Evolutionary conservation across 169 alveolate species (phyloP).

Genomic region (Plasmodium falciparum): DNA sequence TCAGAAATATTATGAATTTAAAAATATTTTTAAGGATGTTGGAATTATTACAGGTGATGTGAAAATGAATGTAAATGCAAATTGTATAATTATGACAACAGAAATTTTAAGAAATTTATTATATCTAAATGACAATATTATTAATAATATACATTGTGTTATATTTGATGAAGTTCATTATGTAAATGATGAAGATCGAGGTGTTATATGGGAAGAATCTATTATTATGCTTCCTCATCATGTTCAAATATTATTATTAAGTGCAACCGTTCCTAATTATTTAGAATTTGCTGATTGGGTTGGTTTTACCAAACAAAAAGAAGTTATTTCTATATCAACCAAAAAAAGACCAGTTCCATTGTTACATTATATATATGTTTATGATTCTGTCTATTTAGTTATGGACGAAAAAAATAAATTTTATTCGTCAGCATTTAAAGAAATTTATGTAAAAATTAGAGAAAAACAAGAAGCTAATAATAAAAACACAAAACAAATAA

Average conservation of each 20-base stretch:
- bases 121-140: slow-evolving; percentile 89
- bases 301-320: slow-evolving; percentile 93
- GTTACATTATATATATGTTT: slow-evolving; percentile 91
- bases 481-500: slow-evolving; percentile 65
- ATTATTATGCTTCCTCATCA: slow-evolving; percentile 95
- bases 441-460: slow-evolving; percentile 69
- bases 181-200: slow-evolving; percentile 96
- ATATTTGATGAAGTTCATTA: slow-evolving; percentile 99
- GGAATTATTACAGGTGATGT: slow-evolving; percentile 99
- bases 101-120: slow-evolving; percentile 96
- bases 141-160: slow-evolving; percentile 96
- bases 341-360: slow-evolving; percentile 97
- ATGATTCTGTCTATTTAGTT: slow-evolving; percentile 57
- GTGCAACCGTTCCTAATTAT: slow-evolving; percentile 99
- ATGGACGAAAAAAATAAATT: slow-evolving; percentile 77
- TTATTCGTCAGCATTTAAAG: slow-evolving; percentile 78
- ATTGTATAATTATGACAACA: slow-evolving; percentile 98
- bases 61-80: slow-evolving; percentile 95
- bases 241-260: slow-evolving; percentile 94
- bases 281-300: slow-evolving; percentile 99
- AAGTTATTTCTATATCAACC: slow-evolving; percentile 95
- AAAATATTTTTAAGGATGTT: slow-evolving; percentile 89
- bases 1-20: slow-evolving; percentile 96
- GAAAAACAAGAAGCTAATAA: slow-evolving; percentile 77
- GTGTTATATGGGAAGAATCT: slow-evolving; percentile 99